These are phyloP conservation scores for Colletotrichum caudatum DNA, from an alignment of 2,329 filamentous ascomycete genomes.

Conservation along the genomic window DNA sequence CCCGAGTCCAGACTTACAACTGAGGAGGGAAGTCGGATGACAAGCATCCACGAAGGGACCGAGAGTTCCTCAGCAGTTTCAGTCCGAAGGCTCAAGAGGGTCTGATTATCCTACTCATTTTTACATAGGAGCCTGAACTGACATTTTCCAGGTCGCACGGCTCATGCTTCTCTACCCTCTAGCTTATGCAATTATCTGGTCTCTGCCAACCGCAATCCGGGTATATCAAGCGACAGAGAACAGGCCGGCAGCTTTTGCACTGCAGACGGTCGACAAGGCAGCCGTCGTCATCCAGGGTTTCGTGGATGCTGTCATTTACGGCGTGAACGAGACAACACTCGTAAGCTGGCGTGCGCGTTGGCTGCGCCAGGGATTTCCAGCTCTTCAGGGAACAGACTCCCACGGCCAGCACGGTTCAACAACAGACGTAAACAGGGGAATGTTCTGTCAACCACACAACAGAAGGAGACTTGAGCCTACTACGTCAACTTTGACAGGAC, in stretches of 20 bases:
- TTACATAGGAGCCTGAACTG: neutral
- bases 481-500: neutral
- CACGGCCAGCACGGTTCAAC: neutral
- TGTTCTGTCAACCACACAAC: neutral
- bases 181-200: constrained; percentile 57
- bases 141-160: constrained; percentile 50
- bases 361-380: constrained; percentile 10
- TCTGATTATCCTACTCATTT: constrained; percentile 11
- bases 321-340: constrained; percentile 41
- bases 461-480: neutral
- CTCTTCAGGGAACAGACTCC: neutral
- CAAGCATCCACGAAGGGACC: constrained; percentile 6
- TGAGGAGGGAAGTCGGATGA: neutral
- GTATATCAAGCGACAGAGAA: constrained; percentile 54
- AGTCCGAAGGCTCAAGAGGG: constrained; percentile 44
- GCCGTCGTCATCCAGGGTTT: constrained; percentile 57
- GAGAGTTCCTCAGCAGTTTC: constrained; percentile 10
- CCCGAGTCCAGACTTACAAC: constrained; percentile 12
- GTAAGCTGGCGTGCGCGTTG: constrained; percentile 26
- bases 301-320: constrained; percentile 56
- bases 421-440: neutral
- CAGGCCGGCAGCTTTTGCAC: constrained; percentile 50
- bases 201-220: constrained; percentile 54
- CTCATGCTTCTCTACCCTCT: constrained; percentile 58
- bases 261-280: constrained; percentile 53